phyloP scores from a whole-genome alignment of 179 eudicot genomes.

The Pouteria campechiana region DNA sequence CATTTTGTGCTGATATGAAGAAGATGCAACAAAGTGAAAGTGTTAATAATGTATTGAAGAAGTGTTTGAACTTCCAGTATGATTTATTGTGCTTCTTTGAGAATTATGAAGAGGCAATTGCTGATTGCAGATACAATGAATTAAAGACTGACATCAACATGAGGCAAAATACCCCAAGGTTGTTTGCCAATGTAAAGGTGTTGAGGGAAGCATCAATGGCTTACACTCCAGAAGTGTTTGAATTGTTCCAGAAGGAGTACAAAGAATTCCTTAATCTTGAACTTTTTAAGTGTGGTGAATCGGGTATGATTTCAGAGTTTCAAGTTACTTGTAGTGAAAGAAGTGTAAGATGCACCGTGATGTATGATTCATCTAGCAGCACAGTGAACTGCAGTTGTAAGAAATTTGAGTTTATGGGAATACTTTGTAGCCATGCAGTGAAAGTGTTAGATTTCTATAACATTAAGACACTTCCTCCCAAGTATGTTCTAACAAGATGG shows the following conservation, averaged over 20 bases:
- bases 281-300: conserved; percentile 5
- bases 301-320: conserved; percentile 4
- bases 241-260: conserved; percentile 15
- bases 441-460: conserved; percentile 17
- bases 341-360: conserved; percentile 4
- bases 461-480: conserved; percentile 10
- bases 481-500: conserved; percentile 15
- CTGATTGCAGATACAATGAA: conserved; percentile 16
- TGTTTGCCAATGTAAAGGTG: conserved; percentile 13
- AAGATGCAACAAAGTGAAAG: conserved; percentile 5
- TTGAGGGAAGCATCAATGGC: conserved; percentile 11
- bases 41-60: conserved; percentile 3
- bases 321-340: conserved; percentile 8
- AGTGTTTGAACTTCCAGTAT: conserved; percentile 4
- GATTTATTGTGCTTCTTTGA: conserved; percentile 7
- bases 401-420: conserved; percentile 14
- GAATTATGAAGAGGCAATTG: conserved; percentile 8
- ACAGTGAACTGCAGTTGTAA: conserved; percentile 10
- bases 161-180: conserved; percentile 11
- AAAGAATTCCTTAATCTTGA: conserved; percentile 9
- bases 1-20: conserved; percentile 11
- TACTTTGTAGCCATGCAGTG: conserved; percentile 17
- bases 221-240: conserved; percentile 15
- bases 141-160: conserved; percentile 16
- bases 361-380: conserved; percentile 6